Conservation (phyloP, 2,329 filamentous ascomycete species). For the Pestalotiopsis sp. region DNA sequence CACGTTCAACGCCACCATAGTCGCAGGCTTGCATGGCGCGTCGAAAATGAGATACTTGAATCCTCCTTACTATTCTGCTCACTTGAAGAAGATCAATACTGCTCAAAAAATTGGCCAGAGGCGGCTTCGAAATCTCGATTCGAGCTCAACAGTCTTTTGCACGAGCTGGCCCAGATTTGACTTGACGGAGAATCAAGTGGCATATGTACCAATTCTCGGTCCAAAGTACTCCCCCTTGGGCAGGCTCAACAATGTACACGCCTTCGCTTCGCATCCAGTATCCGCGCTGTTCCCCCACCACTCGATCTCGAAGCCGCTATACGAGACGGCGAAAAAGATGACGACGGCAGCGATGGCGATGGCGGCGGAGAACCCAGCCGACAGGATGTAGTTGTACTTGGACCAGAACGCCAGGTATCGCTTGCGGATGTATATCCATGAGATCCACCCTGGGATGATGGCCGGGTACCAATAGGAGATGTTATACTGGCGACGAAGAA, state of each 20-base stretch:
- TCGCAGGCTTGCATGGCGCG: no score
- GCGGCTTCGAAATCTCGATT: no score
- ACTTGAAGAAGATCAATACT: no score
- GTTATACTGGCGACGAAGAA: slow-evolving; percentile 46
- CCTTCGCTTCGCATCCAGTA: neutral
- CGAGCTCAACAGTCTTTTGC: no score
- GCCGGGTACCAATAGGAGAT: slow-evolving; percentile 47
- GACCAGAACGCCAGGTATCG: slow-evolving; percentile 53
- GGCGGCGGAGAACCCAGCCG: slow-evolving; percentile 51
- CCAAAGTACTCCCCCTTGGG: neutral
- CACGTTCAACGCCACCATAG: no score
- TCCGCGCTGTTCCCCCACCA: slow-evolving; percentile 33
- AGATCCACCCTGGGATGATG: neutral
- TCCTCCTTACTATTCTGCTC: no score
- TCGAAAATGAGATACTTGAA: no score
- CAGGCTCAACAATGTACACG: neutral
- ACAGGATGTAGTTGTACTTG: slow-evolving; percentile 57
- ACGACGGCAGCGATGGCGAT: slow-evolving; percentile 54
- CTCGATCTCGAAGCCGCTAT: slow-evolving; percentile 40
- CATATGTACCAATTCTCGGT: neutral
- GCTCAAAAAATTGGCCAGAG: no score
- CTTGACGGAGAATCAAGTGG: neutral
- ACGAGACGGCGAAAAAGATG: slow-evolving; percentile 56
- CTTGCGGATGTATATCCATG: neutral
- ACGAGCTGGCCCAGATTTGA: no score